Evolutionary conservation across 768 basidiomycete genomes (phyloP).

Genomic region (Agaricus blazei): DNA sequence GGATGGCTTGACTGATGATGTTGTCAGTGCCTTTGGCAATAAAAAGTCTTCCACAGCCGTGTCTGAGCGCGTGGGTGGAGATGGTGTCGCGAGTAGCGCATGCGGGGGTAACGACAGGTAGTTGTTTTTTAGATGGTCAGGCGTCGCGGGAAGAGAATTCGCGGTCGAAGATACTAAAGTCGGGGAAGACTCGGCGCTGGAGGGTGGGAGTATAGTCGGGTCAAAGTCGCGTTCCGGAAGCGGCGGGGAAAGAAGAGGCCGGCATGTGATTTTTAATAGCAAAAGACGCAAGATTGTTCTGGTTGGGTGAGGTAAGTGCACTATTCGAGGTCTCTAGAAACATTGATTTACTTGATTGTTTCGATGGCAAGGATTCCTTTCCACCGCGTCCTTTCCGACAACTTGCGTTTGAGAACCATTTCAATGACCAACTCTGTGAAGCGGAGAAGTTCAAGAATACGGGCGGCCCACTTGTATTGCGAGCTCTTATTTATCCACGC

Average conservation of each 20-base stretch:
- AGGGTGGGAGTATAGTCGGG: conserved; percentile 56
- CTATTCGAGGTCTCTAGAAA: not conserved
- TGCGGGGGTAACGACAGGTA: conserved; percentile 62
- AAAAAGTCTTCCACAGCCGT: conserved; percentile 73
- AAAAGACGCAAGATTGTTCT: conserved; percentile 75
- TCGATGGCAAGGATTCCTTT: conserved; percentile 75
- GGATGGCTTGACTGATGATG: conserved; percentile 67
- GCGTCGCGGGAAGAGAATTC: conserved; percentile 52
- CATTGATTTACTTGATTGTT: conserved; percentile 65
- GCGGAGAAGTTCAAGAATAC: conserved; percentile 69
- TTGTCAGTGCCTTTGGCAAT: conserved; percentile 74
- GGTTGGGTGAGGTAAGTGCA: not conserved
- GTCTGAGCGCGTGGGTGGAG: conserved; percentile 45
- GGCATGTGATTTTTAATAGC: conserved; percentile 67
- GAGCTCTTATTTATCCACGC: conserved; percentile 73
- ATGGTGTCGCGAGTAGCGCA: conserved; percentile 40
- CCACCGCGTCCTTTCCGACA: conserved; percentile 65
- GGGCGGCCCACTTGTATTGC: conserved; percentile 75
- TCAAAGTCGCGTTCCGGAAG: conserved; percentile 89
- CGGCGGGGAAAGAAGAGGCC: conserved; percentile 72
- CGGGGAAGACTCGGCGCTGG: conserved; percentile 51
- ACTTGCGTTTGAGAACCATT: conserved; percentile 77
- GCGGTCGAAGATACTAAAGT: conserved; percentile 57
- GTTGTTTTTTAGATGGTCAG: conserved; percentile 81
- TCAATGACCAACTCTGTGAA: conserved; percentile 85